phyloP scores from a whole-genome alignment of 345 rosid species.

The Anastatica hierochuntica region DNA sequence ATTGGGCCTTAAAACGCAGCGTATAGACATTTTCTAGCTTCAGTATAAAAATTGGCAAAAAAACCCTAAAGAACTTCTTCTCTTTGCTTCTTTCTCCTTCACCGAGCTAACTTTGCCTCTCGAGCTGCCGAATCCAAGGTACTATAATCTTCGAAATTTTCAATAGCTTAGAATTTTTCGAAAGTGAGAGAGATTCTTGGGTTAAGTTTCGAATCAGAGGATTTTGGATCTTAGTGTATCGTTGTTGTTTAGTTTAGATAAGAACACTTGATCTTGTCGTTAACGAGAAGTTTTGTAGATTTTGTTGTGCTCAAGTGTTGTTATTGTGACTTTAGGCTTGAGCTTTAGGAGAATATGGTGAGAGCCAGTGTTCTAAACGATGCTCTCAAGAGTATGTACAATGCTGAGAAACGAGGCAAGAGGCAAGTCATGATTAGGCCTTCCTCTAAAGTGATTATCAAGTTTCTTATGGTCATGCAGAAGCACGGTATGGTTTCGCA shows the following conservation, averaged over 20 bases:
- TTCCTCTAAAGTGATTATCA: constrained; percentile 32
- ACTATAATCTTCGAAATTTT: too few relatives aligned
- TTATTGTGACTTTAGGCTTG: constrained; percentile 5
- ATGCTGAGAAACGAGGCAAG: constrained; percentile 29
- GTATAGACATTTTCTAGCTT: background rate
- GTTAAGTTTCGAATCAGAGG: too few relatives aligned
- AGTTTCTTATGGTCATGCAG: constrained; percentile 30
- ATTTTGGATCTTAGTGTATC: too few relatives aligned
- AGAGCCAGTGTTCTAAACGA: constrained; percentile 27
- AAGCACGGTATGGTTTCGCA: constrained; percentile 29
- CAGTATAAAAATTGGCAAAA: background rate
- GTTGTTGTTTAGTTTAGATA: too few relatives aligned
- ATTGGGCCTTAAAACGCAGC: background rate
- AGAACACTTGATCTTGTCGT: too few relatives aligned
- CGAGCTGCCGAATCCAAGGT: too few relatives aligned
- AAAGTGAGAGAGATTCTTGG: too few relatives aligned
- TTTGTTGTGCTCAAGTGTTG: background rate
- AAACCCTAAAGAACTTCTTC: background rate
- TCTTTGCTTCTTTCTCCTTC: background rate
- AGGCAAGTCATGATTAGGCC: constrained; percentile 31
- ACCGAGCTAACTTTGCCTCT: too few relatives aligned
- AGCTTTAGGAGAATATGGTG: constrained; percentile 14
- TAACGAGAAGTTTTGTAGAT: too few relatives aligned
- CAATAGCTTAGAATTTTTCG: too few relatives aligned
- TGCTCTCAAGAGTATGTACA: constrained; percentile 31